These are phyloP conservation scores for Populus deltoides DNA, from an alignment of 345 rosid species.

Conservation along the genomic window DNA sequence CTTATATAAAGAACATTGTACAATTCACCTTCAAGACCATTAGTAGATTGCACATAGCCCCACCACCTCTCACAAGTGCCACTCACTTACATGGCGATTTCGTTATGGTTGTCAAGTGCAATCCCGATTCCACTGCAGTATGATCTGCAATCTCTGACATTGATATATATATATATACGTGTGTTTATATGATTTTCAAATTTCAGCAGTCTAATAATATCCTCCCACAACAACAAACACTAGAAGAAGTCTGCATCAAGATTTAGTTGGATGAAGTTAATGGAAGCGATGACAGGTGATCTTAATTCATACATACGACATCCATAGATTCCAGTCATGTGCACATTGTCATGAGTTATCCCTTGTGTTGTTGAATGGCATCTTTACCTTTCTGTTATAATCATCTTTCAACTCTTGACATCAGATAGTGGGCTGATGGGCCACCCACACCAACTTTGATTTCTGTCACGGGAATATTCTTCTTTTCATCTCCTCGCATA, in stretches of 20 bases:
- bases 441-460: conserved; percentile 15
- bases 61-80: conserved; percentile 21
- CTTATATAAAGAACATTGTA: conserved; percentile 22
- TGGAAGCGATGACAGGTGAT: conserved; percentile 1
- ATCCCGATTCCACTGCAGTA: not conserved
- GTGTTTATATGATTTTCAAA: not conserved
- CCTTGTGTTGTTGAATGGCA: not conserved
- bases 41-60: conserved; percentile 17
- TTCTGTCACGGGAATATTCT: not conserved
- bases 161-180: no score
- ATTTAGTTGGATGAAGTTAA: not conserved
- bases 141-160: not conserved
- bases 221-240: not conserved
- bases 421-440: conserved; percentile 38
- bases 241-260: conserved; percentile 13
- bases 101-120: conserved; percentile 1
- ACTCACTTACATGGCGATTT: conserved; percentile 20
- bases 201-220: conserved; percentile 13
- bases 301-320: not conserved
- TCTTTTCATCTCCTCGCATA: not conserved
- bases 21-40: conserved; percentile 1
- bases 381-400: not conserved
- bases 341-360: not conserved
- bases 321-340: not conserved
- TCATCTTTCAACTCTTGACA: not conserved